phyloP scores from a whole-genome alignment of 2,329 filamentous ascomycete species.

The Neurospora sp. region DNA sequence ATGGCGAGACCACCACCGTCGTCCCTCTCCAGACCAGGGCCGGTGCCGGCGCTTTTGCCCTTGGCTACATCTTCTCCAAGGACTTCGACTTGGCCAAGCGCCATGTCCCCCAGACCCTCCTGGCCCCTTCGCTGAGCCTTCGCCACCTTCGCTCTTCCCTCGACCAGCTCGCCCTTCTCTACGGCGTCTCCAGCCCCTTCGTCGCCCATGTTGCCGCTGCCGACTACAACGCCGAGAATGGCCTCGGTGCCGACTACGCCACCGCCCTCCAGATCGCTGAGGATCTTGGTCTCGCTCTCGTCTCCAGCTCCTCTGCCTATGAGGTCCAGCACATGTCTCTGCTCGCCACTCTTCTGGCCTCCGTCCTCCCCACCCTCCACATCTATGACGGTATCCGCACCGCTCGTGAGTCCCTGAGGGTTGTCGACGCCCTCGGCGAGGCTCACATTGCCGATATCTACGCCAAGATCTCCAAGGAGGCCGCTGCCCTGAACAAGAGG shows the following conservation, averaged over 20 bases:
- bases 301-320: constrained; percentile 77
- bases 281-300: constrained; percentile 78
- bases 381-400: constrained; percentile 70
- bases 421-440: constrained; percentile 62
- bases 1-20: constrained; percentile 70
- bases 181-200: constrained; percentile 85
- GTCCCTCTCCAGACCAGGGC: constrained; percentile 76
- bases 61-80: constrained; percentile 96
- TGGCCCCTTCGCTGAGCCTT: constrained; percentile 78
- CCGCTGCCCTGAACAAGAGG: constrained; percentile 54
- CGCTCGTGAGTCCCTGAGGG: constrained; percentile 60
- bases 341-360: constrained; percentile 62
- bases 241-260: constrained; percentile 80
- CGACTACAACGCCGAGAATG: constrained; percentile 63
- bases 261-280: constrained; percentile 72
- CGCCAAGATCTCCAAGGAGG: constrained; percentile 50
- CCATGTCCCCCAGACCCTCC: constrained; percentile 80
- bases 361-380: constrained; percentile 66
- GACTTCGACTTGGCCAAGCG: constrained; percentile 91
- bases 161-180: constrained; percentile 85
- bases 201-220: constrained; percentile 87
- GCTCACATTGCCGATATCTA: constrained; percentile 55
- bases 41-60: constrained; percentile 80
- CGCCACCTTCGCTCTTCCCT: constrained; percentile 72
- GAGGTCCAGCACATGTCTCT: constrained; percentile 89